These are phyloP conservation scores for Acanthamoeba triangularis DNA, from an alignment of 208 protist species.

Conservation along the genomic window DNA sequence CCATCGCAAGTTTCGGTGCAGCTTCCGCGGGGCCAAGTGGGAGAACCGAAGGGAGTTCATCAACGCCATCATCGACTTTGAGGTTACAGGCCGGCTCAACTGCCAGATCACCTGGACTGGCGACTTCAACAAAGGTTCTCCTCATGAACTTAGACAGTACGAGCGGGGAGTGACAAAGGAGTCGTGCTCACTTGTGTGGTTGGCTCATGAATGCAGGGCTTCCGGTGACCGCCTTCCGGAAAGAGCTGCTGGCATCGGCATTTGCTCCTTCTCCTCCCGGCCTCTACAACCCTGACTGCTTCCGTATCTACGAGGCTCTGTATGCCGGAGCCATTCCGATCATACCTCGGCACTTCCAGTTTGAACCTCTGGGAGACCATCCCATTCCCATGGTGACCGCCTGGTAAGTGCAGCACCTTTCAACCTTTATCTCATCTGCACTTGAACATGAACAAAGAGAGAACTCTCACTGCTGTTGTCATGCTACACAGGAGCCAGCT, in stretches of 20 bases:
- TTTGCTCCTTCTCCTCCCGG: slow-evolving; percentile 56
- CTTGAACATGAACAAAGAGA: too few species aligned
- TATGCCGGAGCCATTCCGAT: slow-evolving; percentile 51
- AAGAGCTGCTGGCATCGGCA: slow-evolving; percentile 30
- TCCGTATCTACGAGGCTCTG: slow-evolving; percentile 47
- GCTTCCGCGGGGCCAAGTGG: slow-evolving; percentile 40
- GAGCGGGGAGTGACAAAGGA: too few species aligned
- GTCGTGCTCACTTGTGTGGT: too few species aligned
- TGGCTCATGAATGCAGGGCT: neutral
- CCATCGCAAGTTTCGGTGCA: slow-evolving; percentile 44
- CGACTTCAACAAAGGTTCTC: slow-evolving; percentile 15
- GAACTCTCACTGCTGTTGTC: neutral
- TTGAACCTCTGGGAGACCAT: slow-evolving; percentile 66
- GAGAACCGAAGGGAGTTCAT: slow-evolving; percentile 45
- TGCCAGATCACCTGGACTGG: slow-evolving; percentile 15
- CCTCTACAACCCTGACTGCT: slow-evolving; percentile 66
- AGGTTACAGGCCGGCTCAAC: neutral
- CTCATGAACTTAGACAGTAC: too few species aligned
- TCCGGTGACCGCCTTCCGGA: slow-evolving; percentile 25
- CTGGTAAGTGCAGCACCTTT: neutral
- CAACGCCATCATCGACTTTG: neutral
- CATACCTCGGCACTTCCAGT: slow-evolving; percentile 37
- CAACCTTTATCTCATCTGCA: neutral
- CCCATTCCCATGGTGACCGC: slow-evolving; percentile 14
- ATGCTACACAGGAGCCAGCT: neutral